Percentiles rank a stretch among this genome's conserved stretches.
These are phyloP conservation scores for Porpolomopsis calyptriformis DNA, from an alignment of 768 basidiomycete genomes.

Conservation along the genomic window DNA sequence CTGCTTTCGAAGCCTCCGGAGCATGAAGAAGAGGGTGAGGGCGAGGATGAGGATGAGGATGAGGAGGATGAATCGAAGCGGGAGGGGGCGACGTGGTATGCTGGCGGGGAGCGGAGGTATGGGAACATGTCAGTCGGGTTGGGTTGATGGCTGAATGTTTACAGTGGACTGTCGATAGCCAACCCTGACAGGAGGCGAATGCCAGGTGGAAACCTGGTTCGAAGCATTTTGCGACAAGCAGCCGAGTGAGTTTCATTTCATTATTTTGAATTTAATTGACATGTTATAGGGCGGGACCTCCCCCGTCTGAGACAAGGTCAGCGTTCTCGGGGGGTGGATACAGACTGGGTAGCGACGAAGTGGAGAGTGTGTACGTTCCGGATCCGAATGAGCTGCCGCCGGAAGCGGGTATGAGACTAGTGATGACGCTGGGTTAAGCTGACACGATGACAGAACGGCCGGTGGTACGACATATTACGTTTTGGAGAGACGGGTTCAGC, in stretches of 20 bases:
- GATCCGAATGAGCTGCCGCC: constrained; percentile 44
- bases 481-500: constrained; percentile 91
- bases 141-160: background rate
- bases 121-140: background rate
- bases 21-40: background rate
- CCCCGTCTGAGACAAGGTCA: constrained; percentile 9
- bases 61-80: constrained; percentile 39
- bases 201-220: constrained; percentile 52
- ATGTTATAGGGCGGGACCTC: background rate
- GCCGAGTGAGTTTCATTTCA: constrained; percentile 46
- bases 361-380: constrained; percentile 63
- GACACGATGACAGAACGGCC: constrained; percentile 49
- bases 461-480: constrained; percentile 65
- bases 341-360: constrained; percentile 84
- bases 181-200: constrained; percentile 54
- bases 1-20: background rate
- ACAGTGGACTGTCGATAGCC: constrained; percentile 79
- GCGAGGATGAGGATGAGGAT: constrained; percentile 5
- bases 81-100: constrained; percentile 65
- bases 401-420: constrained; percentile 8
- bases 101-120: constrained; percentile 91
- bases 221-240: constrained; percentile 70
- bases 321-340: constrained; percentile 68
- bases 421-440: too few relatives aligned
- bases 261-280: constrained; percentile 6